Evolutionary conservation across 148 eudicot species (phyloP), one percentile per base, ranked within the genome.

Genomic region (Hydrangea macrophylla): DNA sequence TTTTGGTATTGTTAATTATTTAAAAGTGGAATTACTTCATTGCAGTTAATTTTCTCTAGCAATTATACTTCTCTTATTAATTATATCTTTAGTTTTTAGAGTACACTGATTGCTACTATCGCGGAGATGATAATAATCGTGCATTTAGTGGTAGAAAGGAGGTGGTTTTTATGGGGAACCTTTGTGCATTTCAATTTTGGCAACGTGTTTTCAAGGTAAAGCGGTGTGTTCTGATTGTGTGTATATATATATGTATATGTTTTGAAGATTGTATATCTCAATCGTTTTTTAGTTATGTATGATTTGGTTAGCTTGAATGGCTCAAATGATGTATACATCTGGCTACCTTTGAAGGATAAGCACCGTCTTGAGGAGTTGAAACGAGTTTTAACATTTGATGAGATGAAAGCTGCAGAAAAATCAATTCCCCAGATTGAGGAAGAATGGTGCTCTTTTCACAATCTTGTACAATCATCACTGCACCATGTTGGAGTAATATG

Each of bases 111-210:
- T 71, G 73, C 70, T 93, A 84, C 72, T 90, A 73, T 61, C 59
- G 75, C 67, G 81, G 61, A 37, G 80, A 80, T 50, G 68, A 67
- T 64, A 80, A 67, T 69, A 68, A 27, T 59, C 51, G 78, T 68
- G 81, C 78, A 56, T 32, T 86, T 39, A 72, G 70, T 65, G 96
- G 88, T 66, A 86, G 70, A 69, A 90, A 85, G 77, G 98, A 88
- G 76, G 79, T 83, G 67, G 27, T 55, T 65, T 74, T 72, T 51
- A 74, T 93, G 85, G 88, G 81, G 33, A 88, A 86, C 83, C 73
- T 93, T 9, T 79, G 89, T 55, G 96, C 92, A 51, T 93, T 78
- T 81, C 87, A 86, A 71, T 93, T 93, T 72, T 93, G 98, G 98
- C 92, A 90, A 76, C 87, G 85, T 22, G 76, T 76, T 35, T 90